Evolutionary conservation across 345 rosid genomes (phyloP), one percentile per base, ranked within the genome.

Genomic region (Citrus glauca): DNA sequence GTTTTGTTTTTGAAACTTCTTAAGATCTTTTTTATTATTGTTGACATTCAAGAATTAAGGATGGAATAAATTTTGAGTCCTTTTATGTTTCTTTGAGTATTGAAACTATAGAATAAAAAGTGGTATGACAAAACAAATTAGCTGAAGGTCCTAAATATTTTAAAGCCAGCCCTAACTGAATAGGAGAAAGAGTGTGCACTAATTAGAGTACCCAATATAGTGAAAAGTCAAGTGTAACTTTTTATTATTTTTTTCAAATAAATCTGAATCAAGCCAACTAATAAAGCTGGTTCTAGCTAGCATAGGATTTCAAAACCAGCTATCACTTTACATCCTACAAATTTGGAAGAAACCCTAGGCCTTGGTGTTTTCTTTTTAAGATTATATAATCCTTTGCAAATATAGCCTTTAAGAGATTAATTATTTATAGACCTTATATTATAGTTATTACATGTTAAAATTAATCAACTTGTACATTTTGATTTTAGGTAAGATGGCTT

Each of bases 311-410:
- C 14, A 62, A 63, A 63, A 28, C 9, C 37, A 28, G 38, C 38
- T 14, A 61, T 63, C 45, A 38, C 57, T 69, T 2, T 42, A 38
- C 70, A 72, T 55, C 73, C 84, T 74, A 42, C 38, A 27, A n/a
- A 63, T 63, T 75, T 78, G 84, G 79, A 69, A 64, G 53, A 66
- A 62, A 71, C 6, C 40, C 25, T 48, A 69, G 72, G 32, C 37
- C 30, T 48, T 50, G 60, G 61, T 70, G 25, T 7, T 70, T 10
- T 45, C 17, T 25, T 69, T 53, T n/a, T n/a, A n/a, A 7, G 17
- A 69, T 25, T 45, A 68, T 35, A 10, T 66, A 53, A 53, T 53
- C 66, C 17, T 62, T 13, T 62, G 5, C 19, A 62, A 62, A 30
- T 20, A 19, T 70, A 48, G 73, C 38, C 60, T 70, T 48, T 28